Percentiles rank a stretch among this genome's conserved stretches.
Conservation (phyloP, 1,284 basidiomycete genomes). For the Microbotryum saponariae region DNA sequence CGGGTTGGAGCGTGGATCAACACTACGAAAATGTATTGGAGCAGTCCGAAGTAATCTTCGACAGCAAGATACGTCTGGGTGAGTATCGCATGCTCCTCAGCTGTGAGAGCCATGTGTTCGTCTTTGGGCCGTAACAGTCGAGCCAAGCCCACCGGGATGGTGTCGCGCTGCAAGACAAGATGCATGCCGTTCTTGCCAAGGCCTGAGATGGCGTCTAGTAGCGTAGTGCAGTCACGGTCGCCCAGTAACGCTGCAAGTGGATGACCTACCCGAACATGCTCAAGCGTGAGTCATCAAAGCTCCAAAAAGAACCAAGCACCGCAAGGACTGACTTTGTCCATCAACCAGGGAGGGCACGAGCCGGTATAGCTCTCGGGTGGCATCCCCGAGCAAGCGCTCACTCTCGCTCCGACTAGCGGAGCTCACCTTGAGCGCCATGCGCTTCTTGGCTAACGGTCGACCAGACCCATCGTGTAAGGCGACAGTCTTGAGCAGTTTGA, state of each 20-base stretch:
- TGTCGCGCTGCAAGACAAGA: constrained; percentile 14
- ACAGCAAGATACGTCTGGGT: not conserved
- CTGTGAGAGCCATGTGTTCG: not conserved
- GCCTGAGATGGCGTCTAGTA: not conserved
- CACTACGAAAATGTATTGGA: constrained; percentile 20
- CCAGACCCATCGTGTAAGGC: constrained; percentile 1
- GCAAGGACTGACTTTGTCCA: not conserved
- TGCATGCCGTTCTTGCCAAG: constrained; percentile 15
- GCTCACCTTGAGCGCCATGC: constrained; percentile 1
- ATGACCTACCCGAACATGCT: not conserved
- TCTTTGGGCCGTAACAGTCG: not conserved
- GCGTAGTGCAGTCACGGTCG: not conserved
- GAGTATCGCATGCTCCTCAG: constrained; percentile 9
- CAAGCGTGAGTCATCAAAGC: too few relatives aligned
- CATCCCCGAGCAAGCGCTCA: not conserved
- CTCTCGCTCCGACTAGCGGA: not conserved
- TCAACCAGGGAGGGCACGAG: not conserved
- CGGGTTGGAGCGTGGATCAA: not conserved
- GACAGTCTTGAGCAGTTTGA: constrained; percentile 20
- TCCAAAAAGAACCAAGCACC: not conserved
- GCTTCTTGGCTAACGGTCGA: not conserved
- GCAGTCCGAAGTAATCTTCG: constrained; percentile 14
- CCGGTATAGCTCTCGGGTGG: not conserved
- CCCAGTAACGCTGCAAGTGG: not conserved
- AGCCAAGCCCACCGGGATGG: constrained; percentile 7